Percentiles rank a stretch among this genome's conserved stretches.
phyloP scores from a whole-genome alignment of 1,139 yeast genomes.

The Kodamaea fungicola region DNA sequence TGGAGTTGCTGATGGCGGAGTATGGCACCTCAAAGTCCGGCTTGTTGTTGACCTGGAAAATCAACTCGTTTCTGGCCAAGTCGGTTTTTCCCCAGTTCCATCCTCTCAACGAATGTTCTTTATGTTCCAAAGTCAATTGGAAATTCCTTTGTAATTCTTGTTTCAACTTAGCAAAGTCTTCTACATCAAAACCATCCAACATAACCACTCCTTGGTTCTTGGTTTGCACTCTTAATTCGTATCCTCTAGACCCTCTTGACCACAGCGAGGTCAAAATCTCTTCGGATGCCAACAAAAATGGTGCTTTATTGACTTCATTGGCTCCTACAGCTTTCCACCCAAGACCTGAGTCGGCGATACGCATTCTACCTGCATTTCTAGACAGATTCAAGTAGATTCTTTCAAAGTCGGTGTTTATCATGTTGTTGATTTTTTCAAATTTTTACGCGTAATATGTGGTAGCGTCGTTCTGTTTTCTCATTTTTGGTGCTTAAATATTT shows the following conservation, averaged over 20 bases:
- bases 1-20: conserved; percentile 75
- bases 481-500: too few species aligned
- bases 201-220: conserved; percentile 82
- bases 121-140: conserved; percentile 66
- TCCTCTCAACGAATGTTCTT: conserved; percentile 91
- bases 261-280: conserved; percentile 79
- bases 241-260: conserved; percentile 94
- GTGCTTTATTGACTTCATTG: conserved; percentile 48
- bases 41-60: conserved; percentile 80
- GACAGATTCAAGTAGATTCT: conserved; percentile 87
- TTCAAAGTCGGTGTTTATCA: conserved; percentile 68
- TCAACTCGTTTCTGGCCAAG: conserved; percentile 85
- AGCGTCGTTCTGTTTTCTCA: too few species aligned
- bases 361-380: conserved; percentile 78
- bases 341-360: conserved; percentile 90
- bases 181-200: conserved; percentile 86
- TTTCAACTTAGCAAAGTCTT: conserved; percentile 77
- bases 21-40: conserved; percentile 94
- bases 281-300: conserved; percentile 81
- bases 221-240: conserved; percentile 83
- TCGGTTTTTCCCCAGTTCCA: conserved; percentile 99
- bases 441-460: too few species aligned
- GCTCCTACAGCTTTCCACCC: conserved; percentile 83
- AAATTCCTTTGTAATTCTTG: conserved; percentile 81
- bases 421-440: conserved; percentile 10